Conservation (phyloP, 768 basidiomycete species). For the Panellus pusillus region DNA sequence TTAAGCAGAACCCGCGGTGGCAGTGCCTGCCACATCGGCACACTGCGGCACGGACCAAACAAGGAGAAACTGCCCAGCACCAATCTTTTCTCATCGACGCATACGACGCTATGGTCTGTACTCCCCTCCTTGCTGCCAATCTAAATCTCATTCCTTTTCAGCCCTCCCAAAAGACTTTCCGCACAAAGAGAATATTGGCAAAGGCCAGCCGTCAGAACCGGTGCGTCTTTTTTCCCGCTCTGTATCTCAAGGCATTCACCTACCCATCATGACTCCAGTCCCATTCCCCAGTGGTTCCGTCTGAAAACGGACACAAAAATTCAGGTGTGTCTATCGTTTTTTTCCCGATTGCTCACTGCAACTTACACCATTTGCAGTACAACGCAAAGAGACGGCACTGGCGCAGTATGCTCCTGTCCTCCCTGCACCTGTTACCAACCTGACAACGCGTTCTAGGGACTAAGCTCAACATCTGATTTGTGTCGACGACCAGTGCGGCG, state of each 20-base stretch:
- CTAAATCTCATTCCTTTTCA: constrained; percentile 31
- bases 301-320: constrained; percentile 95
- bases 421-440: neutral
- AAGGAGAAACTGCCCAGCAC: constrained; percentile 43
- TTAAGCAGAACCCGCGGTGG: neutral
- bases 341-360: neutral
- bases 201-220: constrained; percentile 97
- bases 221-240: constrained; percentile 40
- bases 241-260: too few species aligned
- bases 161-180: constrained; percentile 99
- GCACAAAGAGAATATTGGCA: constrained; percentile 95
- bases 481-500: neutral
- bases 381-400: constrained; percentile 98
- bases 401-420: constrained; percentile 42
- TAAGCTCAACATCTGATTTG: constrained; percentile 89
- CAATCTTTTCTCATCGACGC: constrained; percentile 27
- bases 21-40: too few species aligned
- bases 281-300: constrained; percentile 99
- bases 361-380: constrained; percentile 48
- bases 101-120: constrained; percentile 47
- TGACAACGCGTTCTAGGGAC: constrained; percentile 53
- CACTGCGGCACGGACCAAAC: neutral
- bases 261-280: constrained; percentile 43
- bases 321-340: constrained; percentile 52
- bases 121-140: constrained; percentile 4